phyloP scores from a whole-genome alignment of 1,284 basidiomycete genomes.

The Ustilago shanxiensis region DNA sequence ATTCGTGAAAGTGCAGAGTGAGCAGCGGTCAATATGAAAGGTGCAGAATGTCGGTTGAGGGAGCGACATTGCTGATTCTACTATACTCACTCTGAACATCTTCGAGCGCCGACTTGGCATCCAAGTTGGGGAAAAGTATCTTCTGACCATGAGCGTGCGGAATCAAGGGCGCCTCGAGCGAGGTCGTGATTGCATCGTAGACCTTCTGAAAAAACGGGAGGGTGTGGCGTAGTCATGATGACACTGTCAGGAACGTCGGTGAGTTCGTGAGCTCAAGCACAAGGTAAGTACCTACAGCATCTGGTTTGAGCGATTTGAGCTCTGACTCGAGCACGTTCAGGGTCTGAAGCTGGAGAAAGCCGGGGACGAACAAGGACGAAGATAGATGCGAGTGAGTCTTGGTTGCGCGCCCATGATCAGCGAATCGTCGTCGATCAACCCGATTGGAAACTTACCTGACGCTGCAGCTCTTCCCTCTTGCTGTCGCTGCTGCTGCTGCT shows the following conservation, averaged over 20 bases:
- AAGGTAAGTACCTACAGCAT: constrained; percentile 25
- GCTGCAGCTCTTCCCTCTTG: constrained; percentile 19
- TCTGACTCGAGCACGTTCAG: constrained; percentile 38
- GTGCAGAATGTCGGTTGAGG: no score
- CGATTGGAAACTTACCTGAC: constrained; percentile 5
- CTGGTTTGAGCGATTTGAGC: constrained; percentile 30
- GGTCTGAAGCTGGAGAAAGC: constrained; percentile 22
- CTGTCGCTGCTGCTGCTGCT: constrained; percentile 3
- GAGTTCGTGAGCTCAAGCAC: neutral
- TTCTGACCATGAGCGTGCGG: constrained; percentile 34
- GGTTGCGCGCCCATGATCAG: no score
- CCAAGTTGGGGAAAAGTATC: constrained; percentile 38
- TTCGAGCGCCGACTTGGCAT: constrained; percentile 26
- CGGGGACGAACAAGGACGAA: neutral
- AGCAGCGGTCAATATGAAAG: neutral
- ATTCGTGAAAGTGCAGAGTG: no score
- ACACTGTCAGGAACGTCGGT: neutral
- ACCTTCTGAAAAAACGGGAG: constrained; percentile 43
- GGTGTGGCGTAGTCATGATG: no score
- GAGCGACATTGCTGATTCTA: neutral
- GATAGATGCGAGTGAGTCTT: neutral
- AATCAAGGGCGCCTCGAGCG: constrained; percentile 29
- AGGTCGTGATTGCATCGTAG: constrained; percentile 33
- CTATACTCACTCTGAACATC: constrained; percentile 36
- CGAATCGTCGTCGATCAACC: neutral